Base-by-base conservation (phyloP, 2,329 filamentous ascomycete genomes). In the Verticillium longisporum region DNA sequence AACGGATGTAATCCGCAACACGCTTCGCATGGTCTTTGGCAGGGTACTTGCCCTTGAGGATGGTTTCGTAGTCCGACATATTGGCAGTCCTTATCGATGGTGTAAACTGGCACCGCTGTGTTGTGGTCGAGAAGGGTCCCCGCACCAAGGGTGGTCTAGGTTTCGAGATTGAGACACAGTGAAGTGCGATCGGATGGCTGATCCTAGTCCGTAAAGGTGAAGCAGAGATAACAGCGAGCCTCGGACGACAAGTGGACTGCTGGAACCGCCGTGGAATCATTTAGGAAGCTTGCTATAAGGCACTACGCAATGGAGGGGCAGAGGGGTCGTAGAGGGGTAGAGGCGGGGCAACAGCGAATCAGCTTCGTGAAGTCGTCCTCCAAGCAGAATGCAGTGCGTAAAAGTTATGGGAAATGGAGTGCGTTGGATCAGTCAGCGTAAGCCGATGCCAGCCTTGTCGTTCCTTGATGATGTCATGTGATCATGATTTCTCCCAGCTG, bases 1-100 rank as follows among this genome's bases (percentile, higher is more conserved):
- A 78, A 60, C 83, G 82, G 65, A 98, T 88, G 73, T 88, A 89
- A 62, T 91, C 85, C 61, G 88, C 90, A n/a, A 98, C 93, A 64
- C 89, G 88, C 68, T 85, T 85, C 62, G 90, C 92, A 75, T 99
- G 95, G 33, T 84, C 81, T 79, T 97, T 98, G 69, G 90, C 94
- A 31, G 95, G 95, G 73, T 88, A 88, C 70, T 88, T 88, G 65
- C 81, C 83, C 77, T 79, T 76, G 63, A 88, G 77, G 65, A 88
- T 75, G 34, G 76, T 72, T 56, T 84, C 78, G 66, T 79, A 83
- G 66, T 80, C 73, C 26, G 57, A 34, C 57, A 59, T 59, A 26
- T 10, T 53, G 45, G 18, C 3, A 21, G 18, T 10, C 18, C 18
- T 53, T 14, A 31, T 36, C 32, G 45, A 37, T 14, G 18, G 33